Base-by-base conservation (phyloP, 345 rosid species). In the Pistacia vera region DNA sequence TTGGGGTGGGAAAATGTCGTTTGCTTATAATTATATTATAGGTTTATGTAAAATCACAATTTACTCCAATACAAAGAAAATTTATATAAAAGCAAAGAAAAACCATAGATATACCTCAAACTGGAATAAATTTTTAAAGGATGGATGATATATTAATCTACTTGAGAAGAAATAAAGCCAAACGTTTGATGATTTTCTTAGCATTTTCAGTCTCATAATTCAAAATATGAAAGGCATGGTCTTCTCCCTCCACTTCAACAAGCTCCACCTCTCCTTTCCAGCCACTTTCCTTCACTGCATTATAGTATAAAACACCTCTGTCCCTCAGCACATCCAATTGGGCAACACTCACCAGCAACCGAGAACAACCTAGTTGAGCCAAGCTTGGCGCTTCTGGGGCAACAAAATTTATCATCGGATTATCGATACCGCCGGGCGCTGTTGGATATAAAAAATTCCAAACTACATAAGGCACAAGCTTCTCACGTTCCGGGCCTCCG, bases 191-290 rank as follows among this genome's bases (percentile, higher is more conserved):
- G 62, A 83, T 4, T 10, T 56, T 46, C 66, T 48, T 71, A 1
- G 87, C 75, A 55, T 55, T 80, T 59, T 86, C 77, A 8, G 79
- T 71, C 67, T 77, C 85, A 22, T 14, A 22, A 25, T 52, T 71
- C 17, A 81, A 10, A 28, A 83, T 60, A 58, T 87, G 90, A 36
- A 87, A 85, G 35, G 79, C 81, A 68, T 87, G 90, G 16, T 35
- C 81, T 54, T 80, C 90, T 12, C 67, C 82, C 33, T 74, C 71
- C 8, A 68, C 74, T 25, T 85, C 52, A 16, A 81, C 13, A 44
- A 87, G 3, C 79, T 85, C 87, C 44, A 57, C 64, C n/a, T 70
- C 81, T 22, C 88, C 88, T 52, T 48, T 8, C 86, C 85, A 87
- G 35, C 82, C 87, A 58, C 83, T 83, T 63, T 73, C 75, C 77